A percentile compares a stretch with the other conserved stretches of the same genome.
Evolutionary conservation across 805 yeast species (phyloP).

Genomic region (Metschnikowia kunwiensis): DNA sequence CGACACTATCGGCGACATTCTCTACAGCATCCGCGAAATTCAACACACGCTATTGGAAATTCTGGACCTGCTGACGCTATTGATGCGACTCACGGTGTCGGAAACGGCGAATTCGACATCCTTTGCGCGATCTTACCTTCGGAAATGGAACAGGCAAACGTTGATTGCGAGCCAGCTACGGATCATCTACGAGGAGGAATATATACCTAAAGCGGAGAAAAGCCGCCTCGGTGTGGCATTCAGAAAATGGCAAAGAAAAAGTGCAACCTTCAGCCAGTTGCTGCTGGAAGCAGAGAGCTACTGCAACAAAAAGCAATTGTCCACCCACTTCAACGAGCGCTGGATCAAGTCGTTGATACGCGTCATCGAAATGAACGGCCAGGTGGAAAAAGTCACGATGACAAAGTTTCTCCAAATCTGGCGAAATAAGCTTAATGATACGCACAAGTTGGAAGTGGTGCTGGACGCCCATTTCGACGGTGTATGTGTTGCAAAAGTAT

Average conservation of each 20-base stretch:
- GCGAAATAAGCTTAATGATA: neutral
- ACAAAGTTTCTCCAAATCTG: conserved; percentile 13
- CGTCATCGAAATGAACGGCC: conserved; percentile 13
- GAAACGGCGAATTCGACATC: conserved; percentile 13
- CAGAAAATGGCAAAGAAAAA: conserved; percentile 15
- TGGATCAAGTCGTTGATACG: conserved; percentile 15
- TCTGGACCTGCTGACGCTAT: conserved; percentile 20
- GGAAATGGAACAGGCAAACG: conserved; percentile 24
- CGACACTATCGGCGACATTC: conserved; percentile 20
- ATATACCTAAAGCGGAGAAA: conserved; percentile 3
- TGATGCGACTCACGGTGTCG: conserved; percentile 30
- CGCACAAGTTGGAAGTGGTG: neutral
- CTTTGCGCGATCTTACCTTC: conserved; percentile 7
- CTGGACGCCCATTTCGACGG: neutral
- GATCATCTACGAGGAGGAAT: conserved; percentile 10
- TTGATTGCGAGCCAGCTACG: conserved; percentile 16
- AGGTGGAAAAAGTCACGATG: conserved; percentile 11
- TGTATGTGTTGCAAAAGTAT: neutral
- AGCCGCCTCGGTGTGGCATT: conserved; percentile 5
- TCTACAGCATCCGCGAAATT: conserved; percentile 22
- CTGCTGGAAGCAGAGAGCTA: conserved; percentile 14
- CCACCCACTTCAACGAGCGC: conserved; percentile 6
- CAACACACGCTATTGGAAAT: conserved; percentile 15
- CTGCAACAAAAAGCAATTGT: conserved; percentile 12
- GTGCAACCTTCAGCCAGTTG: conserved; percentile 8